Conservation (phyloP, 352 stramenopile genomes). For the Globisporangium lucens region DNA sequence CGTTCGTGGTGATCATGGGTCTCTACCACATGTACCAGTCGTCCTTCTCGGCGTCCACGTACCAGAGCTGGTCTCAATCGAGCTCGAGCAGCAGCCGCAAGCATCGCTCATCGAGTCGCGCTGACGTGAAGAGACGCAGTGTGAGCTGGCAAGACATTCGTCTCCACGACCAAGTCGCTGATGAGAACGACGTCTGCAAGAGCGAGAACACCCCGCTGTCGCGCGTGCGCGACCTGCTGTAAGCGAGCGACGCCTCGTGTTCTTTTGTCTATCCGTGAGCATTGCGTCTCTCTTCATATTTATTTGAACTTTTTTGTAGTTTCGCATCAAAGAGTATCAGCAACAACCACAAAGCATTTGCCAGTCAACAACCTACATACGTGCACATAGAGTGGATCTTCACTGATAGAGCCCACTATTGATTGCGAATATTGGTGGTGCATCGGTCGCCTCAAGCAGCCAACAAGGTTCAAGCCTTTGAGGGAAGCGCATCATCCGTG, state of each 20-base stretch:
- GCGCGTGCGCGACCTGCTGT: constrained; percentile 16
- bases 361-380: too few relatives aligned
- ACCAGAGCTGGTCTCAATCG: neutral
- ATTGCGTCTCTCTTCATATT: constrained; percentile 2
- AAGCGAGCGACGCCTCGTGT: neutral
- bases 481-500: too few relatives aligned
- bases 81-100: neutral
- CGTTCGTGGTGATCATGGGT: constrained; percentile 59
- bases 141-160: constrained; percentile 17
- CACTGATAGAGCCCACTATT: neutral
- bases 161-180: constrained; percentile 2
- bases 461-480: too few relatives aligned
- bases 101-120: neutral
- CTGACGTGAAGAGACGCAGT: constrained; percentile 14
- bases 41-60: constrained; percentile 12
- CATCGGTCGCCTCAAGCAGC: too few relatives aligned
- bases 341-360: too few relatives aligned
- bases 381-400: neutral
- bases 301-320: neutral
- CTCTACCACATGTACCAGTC: constrained; percentile 62
- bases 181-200: neutral
- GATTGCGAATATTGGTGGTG: too few relatives aligned
- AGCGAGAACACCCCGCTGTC: neutral
- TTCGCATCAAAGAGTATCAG: neutral
- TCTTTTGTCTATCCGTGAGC: neutral